Evolutionary conservation across 805 yeast species (phyloP).

Genomic region (Candida golubevii): DNA sequence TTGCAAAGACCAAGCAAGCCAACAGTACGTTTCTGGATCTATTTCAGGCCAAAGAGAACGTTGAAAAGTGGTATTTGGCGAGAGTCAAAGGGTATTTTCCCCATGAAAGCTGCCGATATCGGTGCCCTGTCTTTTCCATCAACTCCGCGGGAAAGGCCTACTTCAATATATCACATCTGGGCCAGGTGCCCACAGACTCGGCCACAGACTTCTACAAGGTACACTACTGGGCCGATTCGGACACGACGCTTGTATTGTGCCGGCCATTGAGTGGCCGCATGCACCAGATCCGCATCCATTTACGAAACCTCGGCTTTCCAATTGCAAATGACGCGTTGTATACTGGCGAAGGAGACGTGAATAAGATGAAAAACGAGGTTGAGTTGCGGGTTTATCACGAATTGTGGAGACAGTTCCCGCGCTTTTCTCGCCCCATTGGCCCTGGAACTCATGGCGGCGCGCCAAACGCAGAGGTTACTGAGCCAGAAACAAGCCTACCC

Average conservation of each 20-base stretch:
- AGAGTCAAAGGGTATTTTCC: constrained; percentile 42
- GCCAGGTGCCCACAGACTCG: constrained; percentile 26
- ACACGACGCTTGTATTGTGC: constrained; percentile 46
- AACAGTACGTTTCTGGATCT: constrained; percentile 30
- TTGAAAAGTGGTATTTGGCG: constrained; percentile 44
- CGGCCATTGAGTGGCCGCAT: constrained; percentile 50
- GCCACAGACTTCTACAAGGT: constrained; percentile 31
- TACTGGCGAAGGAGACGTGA: constrained; percentile 4
- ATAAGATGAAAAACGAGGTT: constrained; percentile 2
- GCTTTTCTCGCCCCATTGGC: neutral
- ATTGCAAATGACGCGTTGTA: constrained; percentile 16
- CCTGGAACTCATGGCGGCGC: neutral
- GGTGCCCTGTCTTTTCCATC: constrained; percentile 38
- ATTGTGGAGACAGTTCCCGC: constrained; percentile 5
- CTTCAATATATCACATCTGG: constrained; percentile 23
- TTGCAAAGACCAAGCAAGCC: constrained; percentile 35
- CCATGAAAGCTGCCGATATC: constrained; percentile 18
- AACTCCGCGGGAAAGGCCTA: constrained; percentile 22
- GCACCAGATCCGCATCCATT: constrained; percentile 56
- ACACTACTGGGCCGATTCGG: constrained; percentile 20
- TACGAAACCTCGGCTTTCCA: constrained; percentile 39
- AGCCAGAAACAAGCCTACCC: neutral
- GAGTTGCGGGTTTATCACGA: constrained; percentile 7
- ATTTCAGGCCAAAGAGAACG: constrained; percentile 25
- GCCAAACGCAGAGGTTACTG: no score